Percentiles rank a stretch among this genome's conserved stretches.
phyloP scores from a whole-genome alignment of 1,284 basidiomycete genomes.

The Ceratobasidium sp. region DNA sequence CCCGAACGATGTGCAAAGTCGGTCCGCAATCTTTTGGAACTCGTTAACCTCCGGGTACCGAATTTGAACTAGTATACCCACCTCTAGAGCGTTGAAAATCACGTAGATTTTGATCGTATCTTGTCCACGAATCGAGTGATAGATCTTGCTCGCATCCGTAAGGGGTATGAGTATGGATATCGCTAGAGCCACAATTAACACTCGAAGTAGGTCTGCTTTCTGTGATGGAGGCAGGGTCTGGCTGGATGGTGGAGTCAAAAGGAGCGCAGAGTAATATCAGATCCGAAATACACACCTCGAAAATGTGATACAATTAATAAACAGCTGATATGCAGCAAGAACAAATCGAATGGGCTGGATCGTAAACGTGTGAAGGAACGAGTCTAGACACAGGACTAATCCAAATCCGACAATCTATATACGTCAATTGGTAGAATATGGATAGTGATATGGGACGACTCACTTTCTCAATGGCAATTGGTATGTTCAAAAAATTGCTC shows the following conservation, averaged over 20 bases:
- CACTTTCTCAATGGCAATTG: slow-evolving; percentile 94
- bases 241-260: slow-evolving; percentile 26
- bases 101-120: slow-evolving; percentile 99
- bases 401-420: slow-evolving; percentile 91
- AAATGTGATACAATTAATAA: slow-evolving; percentile 60
- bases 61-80: slow-evolving; percentile 56
- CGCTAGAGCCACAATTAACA: slow-evolving; percentile 81
- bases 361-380: slow-evolving; percentile 98
- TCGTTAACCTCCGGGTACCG: background rate
- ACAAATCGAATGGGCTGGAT: slow-evolving; percentile 92
- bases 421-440: slow-evolving; percentile 46
- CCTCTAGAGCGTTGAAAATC: slow-evolving; percentile 98
- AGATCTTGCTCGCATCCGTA: slow-evolving; percentile 98
- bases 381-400: slow-evolving; percentile 94
- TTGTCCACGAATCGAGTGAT: slow-evolving; percentile 98
- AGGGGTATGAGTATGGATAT: slow-evolving; percentile 83
- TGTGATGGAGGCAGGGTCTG: slow-evolving; percentile 81
- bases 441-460: background rate
- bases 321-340: slow-evolving; percentile 75
- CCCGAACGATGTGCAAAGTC: slow-evolving; percentile 95
- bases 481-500: slow-evolving; percentile 95
- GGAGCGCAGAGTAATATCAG: slow-evolving; percentile 43
- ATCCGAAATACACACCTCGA: slow-evolving; percentile 48
- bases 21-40: slow-evolving; percentile 85
- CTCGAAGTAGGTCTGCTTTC: slow-evolving; percentile 91